Conservation (phyloP, 805 yeast species). For the Zygoascus ofunaensis region DNA sequence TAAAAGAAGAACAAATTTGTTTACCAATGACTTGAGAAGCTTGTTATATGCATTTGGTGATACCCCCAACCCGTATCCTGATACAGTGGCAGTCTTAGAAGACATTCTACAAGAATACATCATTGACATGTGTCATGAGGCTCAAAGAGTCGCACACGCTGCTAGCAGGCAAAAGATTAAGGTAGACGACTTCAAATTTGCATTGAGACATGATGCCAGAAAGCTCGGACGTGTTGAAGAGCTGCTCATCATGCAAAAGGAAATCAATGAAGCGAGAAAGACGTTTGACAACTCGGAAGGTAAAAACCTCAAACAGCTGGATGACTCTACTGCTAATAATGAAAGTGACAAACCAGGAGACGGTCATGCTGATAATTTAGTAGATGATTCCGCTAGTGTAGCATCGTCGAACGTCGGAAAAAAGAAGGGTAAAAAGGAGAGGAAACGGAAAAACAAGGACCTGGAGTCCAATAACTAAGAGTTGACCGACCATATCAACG, state of each 20-base stretch:
- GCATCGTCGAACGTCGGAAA: constrained; percentile 5
- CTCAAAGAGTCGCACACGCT: constrained; percentile 41
- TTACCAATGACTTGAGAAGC: constrained; percentile 43
- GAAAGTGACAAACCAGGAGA: constrained; percentile 18
- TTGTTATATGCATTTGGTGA: constrained; percentile 68
- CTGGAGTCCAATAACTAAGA: no score
- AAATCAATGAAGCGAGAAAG: constrained; percentile 56
- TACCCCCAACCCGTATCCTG: constrained; percentile 54
- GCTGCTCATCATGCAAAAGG: constrained; percentile 48
- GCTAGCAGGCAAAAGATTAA: constrained; percentile 52
- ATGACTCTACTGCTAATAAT: background rate
- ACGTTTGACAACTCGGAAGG: constrained; percentile 58
- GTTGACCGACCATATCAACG: no score
- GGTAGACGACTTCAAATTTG: constrained; percentile 66
- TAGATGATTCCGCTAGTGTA: background rate
- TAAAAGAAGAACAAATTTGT: constrained; percentile 36
- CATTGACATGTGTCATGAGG: constrained; percentile 51
- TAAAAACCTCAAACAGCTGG: constrained; percentile 24
- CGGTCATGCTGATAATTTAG: constrained; percentile 23
- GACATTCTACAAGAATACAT: constrained; percentile 59
- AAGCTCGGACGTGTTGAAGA: constrained; percentile 66
- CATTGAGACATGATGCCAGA: constrained; percentile 53
- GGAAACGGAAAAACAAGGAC: constrained; percentile 26
- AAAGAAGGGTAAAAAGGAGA: constrained; percentile 22
- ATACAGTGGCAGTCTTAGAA: constrained; percentile 56